A percentile compares a stretch with the other conserved stretches of the same genome.
These are phyloP conservation scores for Chaetomiaceae sp. DNA, from an alignment of 2,329 filamentous ascomycete species.

Conservation along the genomic window DNA sequence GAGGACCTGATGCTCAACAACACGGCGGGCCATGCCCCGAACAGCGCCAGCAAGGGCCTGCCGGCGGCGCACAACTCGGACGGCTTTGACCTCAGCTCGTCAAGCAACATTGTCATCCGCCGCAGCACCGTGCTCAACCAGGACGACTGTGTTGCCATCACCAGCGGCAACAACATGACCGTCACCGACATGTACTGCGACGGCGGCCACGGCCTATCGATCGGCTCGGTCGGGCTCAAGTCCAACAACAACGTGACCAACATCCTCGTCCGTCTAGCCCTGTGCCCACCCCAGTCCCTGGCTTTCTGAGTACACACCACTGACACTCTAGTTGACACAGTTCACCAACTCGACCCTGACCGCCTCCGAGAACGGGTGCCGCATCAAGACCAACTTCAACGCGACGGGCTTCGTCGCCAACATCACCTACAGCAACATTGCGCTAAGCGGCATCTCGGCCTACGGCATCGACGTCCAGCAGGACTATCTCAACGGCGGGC, in stretches of 20 bases:
- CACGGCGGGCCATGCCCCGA: background rate
- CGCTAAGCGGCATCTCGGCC: background rate
- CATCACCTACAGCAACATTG: background rate
- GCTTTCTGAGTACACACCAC: too few relatives aligned
- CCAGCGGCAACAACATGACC: background rate
- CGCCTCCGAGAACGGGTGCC: background rate
- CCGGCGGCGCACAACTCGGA: background rate
- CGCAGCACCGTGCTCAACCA: background rate
- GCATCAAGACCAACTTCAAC: background rate
- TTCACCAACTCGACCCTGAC: background rate
- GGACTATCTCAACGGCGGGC: background rate
- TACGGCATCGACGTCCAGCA: background rate
- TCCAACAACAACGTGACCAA: background rate
- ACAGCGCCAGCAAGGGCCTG: background rate
- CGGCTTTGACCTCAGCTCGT: background rate
- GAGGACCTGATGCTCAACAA: background rate
- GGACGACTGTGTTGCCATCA: background rate
- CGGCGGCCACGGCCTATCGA: background rate
- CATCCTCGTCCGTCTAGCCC: too few relatives aligned
- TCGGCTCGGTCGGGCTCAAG: background rate
- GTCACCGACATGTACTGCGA: background rate
- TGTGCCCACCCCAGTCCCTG: too few relatives aligned
- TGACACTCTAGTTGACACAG: too few relatives aligned
- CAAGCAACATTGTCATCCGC: background rate
- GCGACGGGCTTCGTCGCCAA: background rate